Conservation (phyloP, 768 basidiomycete genomes). For the Thelephora aurantiotincta region DNA sequence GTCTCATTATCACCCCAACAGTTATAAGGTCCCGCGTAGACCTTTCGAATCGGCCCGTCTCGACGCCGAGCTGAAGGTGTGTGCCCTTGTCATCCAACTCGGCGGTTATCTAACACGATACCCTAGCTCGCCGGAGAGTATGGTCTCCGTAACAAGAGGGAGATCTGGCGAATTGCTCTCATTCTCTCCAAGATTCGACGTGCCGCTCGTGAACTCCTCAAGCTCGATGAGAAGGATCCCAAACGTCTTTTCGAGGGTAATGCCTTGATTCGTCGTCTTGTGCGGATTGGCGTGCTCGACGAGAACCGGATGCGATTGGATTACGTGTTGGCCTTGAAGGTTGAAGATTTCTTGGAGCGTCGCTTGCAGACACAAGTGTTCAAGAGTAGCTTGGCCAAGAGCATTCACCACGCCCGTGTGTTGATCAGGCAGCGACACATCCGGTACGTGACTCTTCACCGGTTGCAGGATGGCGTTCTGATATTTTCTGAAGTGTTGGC, state of each 20-base stretch:
- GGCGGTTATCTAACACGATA: not conserved
- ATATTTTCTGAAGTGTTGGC: conserved; percentile 54
- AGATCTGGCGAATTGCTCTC: conserved; percentile 99
- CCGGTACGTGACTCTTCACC: conserved; percentile 39
- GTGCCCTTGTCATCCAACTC: conserved; percentile 1
- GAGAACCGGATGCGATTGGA: conserved; percentile 98
- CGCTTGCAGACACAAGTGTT: conserved; percentile 99
- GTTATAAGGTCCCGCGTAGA: conserved; percentile 98
- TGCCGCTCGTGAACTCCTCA: conserved; percentile 99
- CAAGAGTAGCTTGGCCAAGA: conserved; percentile 96
- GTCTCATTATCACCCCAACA: conserved; percentile 43
- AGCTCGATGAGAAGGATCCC: conserved; percentile 98
- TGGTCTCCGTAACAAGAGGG: conserved; percentile 99
- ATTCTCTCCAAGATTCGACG: conserved; percentile 99
- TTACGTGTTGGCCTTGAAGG: conserved; percentile 98
- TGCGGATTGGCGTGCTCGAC: conserved; percentile 99
- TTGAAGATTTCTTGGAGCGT: conserved; percentile 99
- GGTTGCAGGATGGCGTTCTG: not conserved
- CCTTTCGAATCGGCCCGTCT: conserved; percentile 96
- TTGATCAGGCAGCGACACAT: conserved; percentile 98
- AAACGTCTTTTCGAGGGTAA: conserved; percentile 99
- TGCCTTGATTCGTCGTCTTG: conserved; percentile 89
- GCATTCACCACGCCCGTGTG: conserved; percentile 96
- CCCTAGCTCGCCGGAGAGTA: conserved; percentile 95
- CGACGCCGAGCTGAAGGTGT: conserved; percentile 97